Percentiles rank a stretch among this genome's conserved stretches.
Evolutionary conservation across 805 yeast species (phyloP).

Genomic region (Sugiyamaella qingdaonensis): DNA sequence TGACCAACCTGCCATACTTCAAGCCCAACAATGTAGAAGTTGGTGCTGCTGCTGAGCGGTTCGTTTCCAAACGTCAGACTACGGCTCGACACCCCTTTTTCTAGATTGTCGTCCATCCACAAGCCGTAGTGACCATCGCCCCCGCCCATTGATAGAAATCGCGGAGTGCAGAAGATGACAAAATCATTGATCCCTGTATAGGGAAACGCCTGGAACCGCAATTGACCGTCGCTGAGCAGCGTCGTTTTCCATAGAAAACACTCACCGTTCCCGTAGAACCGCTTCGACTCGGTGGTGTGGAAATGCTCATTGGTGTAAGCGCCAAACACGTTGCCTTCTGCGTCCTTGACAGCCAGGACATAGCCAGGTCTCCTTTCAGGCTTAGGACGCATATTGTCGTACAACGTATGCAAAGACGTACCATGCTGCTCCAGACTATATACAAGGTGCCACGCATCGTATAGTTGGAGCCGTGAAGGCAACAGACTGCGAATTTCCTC

Average conservation of each 20-base stretch:
- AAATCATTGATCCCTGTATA: conserved; percentile 87
- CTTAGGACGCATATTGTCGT: conserved; percentile 33
- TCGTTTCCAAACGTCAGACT: conserved; percentile 91
- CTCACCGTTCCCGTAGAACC: conserved; percentile 91
- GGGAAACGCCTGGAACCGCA: conserved; percentile 73
- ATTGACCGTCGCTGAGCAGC: conserved; percentile 27
- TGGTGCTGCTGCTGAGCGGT: conserved; percentile 55
- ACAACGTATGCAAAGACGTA: conserved; percentile 75
- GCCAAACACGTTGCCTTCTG: conserved; percentile 63
- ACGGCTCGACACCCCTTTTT: conserved; percentile 70
- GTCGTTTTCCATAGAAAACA: conserved; percentile 88
- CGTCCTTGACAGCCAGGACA: conserved; percentile 67
- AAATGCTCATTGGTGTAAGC: conserved; percentile 67
- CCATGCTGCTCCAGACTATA: conserved; percentile 94
- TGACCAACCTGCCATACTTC: conserved; percentile 74
- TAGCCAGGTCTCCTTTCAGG: conserved; percentile 56
- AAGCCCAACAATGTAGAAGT: conserved; percentile 68
- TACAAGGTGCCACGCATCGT: conserved; percentile 68
- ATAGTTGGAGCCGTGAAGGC: conserved; percentile 75
- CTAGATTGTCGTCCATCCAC: conserved; percentile 74
- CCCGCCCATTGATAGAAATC: conserved; percentile 80
- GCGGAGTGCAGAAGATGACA: conserved; percentile 72
- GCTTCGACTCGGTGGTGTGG: conserved; percentile 63
- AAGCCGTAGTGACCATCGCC: conserved; percentile 91
- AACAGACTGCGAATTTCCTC: conserved; percentile 67